These are phyloP conservation scores for Fusarium sp. DNA, from an alignment of 2,329 filamentous ascomycete species.

Conservation along the genomic window DNA sequence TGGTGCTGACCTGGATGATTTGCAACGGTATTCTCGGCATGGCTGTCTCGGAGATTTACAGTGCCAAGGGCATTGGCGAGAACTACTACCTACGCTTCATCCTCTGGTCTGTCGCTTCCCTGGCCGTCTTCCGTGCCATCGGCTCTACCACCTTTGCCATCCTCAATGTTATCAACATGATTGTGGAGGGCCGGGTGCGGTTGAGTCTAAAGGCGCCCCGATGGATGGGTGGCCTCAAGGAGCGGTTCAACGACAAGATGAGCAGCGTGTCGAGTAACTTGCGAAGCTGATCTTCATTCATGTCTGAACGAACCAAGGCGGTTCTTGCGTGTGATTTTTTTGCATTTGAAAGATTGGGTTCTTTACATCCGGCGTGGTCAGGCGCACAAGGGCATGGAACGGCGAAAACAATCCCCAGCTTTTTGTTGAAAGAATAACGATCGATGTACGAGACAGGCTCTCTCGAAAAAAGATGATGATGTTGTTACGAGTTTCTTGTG, in stretches of 20 bases:
- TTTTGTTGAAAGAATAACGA: constrained; percentile 18
- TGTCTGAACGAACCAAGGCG: not conserved
- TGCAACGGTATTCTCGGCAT: constrained; percentile 93
- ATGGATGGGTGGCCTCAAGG: constrained; percentile 60
- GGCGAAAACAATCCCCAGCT: constrained; percentile 5
- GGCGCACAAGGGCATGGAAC: constrained; percentile 3
- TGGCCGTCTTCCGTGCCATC: constrained; percentile 89
- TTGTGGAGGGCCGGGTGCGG: constrained; percentile 85
- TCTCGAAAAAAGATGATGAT: constrained; percentile 21
- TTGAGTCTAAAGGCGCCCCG: constrained; percentile 67
- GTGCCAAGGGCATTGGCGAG: constrained; percentile 74
- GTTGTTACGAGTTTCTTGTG: constrained; percentile 16
- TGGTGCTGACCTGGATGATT: constrained; percentile 95
- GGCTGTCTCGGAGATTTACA: constrained; percentile 90
- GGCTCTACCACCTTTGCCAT: constrained; percentile 85
- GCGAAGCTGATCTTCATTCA: constrained; percentile 46
- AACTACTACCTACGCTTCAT: constrained; percentile 96
- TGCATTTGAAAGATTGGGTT: constrained; percentile 17
- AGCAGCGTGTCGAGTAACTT: constrained; percentile 62
- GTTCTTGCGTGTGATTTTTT: constrained; percentile 22
- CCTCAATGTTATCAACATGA: constrained; percentile 84
- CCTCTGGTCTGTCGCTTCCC: constrained; percentile 87
- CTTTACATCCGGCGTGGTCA: constrained; percentile 20
- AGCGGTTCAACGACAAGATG: constrained; percentile 60
- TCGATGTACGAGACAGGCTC: constrained; percentile 27